Conservation (phyloP, 495 filamentous ascomycete genomes). For the Durotheca rogersii region DNA sequence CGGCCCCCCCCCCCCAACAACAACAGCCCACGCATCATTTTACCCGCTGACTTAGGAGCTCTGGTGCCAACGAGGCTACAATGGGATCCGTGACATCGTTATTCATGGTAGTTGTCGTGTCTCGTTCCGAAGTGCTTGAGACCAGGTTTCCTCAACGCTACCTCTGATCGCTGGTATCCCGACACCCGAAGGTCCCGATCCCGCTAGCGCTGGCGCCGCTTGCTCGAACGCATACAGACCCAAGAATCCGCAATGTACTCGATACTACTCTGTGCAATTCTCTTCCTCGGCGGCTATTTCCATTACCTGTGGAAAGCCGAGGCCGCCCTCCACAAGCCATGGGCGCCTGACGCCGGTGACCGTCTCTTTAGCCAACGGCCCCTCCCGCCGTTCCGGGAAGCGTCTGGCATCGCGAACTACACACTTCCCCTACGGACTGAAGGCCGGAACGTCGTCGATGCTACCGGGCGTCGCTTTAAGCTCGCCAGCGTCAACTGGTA, state of each 20-base stretch:
- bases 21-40: too few species aligned
- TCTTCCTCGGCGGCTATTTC: slow-evolving; percentile 40
- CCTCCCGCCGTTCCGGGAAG: slow-evolving; percentile 41
- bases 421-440: slow-evolving; percentile 52
- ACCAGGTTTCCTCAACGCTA: slow-evolving; percentile 9
- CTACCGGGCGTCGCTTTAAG: slow-evolving; percentile 51
- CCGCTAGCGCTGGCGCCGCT: neutral
- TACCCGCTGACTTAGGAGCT: too few species aligned
- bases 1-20: slow-evolving; percentile 1
- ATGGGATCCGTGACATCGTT: slow-evolving; percentile 26
- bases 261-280: slow-evolving; percentile 36
- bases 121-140: slow-evolving; percentile 20
- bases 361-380: slow-evolving; percentile 44
- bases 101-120: slow-evolving; percentile 16
- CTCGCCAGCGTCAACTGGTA: slow-evolving; percentile 65
- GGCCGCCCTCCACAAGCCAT: slow-evolving; percentile 41
- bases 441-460: slow-evolving; percentile 58
- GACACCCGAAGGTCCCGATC: neutral
- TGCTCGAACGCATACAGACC: neutral
- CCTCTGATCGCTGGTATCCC: slow-evolving; percentile 6
- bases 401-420: slow-evolving; percentile 45
- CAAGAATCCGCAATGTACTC: slow-evolving; percentile 21
- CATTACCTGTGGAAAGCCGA: slow-evolving; percentile 45
- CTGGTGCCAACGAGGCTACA: too few species aligned
- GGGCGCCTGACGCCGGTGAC: slow-evolving; percentile 43